Base-by-base conservation (phyloP, 495 filamentous ascomycete genomes). In the Lineolata rhizophorae region DNA sequence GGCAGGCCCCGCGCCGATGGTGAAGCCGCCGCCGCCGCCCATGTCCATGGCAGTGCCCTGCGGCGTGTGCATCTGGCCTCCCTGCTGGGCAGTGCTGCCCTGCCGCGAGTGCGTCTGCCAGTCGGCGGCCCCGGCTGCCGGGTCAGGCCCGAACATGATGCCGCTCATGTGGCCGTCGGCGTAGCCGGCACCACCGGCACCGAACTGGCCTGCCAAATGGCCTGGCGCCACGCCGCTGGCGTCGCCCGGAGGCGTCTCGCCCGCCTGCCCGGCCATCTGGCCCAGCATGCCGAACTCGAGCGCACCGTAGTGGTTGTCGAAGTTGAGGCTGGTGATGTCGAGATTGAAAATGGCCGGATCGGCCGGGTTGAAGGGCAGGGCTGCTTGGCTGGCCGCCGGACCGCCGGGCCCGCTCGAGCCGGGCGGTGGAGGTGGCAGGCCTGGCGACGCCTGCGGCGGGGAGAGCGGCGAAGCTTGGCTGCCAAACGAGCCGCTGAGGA, bases 261-360 rank as follows among this genome's bases (percentile, higher is more conserved):
- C 76, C 2, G 77, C 79, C 1, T 78, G 80, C 12, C 72, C 80
- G 18, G 79, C 77, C 76, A 97, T 85, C 45, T 93, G 83, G 13
- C 79, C 78, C 3, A 97, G 68, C 68, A 92, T 91, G 14, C 79
- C 72, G 45, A 94, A 92, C 49, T 97, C 87, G 36, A 90, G 52
- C 19, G 81, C 83, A 36, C 81, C 84, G 43, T 93, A 97, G 20
- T 85, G 78, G 45, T 85, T 94, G 29, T 80, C 83, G 46, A 95
- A 97, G 50, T 93, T 92, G 43, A 92, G 62, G 30, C 81, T 81
- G 20, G 87, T 80, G 2, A 92, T 62, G 48, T 94, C 81, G 47
- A 92, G 92, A 47, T 91, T 91, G 58, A 83, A 92, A 28, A 91
- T 51, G 1, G 79, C 76, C 5, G 84, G 79, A 50, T 94, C 84